Base-by-base conservation (phyloP, 2,329 filamentous ascomycete genomes). In the Ceratocystis variospora region DNA sequence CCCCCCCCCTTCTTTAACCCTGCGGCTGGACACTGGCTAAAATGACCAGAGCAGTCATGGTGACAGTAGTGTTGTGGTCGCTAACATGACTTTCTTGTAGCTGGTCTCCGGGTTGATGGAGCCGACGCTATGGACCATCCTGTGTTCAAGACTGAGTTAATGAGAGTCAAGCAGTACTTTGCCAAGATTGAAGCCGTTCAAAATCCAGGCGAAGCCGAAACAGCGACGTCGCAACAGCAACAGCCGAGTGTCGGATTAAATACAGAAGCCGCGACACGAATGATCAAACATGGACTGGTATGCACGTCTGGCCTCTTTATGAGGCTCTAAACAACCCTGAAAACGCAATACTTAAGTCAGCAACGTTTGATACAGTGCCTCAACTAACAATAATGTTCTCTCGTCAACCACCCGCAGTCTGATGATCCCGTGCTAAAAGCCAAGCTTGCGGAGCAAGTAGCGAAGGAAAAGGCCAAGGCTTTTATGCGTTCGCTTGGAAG, bases 121-220 rank as follows among this genome's bases (percentile, higher is more conserved):
- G 81, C 87, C 37, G 83, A 96, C 72, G 87, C 89, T n/a, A 90
- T 88, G 74, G 81, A 88, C 64, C 93, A 97, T 73, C 83, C 89
- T 33, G 84, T 99, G 68, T 94, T 90, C 76, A 82, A 82, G 68
- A 70, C 69, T 5, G 94, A 99, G 78, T 82, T 99, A 69, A 87
- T 85, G 67, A 86, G 94, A 66, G 87, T 97, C 65, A 90, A 87
- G 75, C 88, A 91, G 73, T 97, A 97, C 75, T 96, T 96, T 76
- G 85, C 83, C 68, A 99, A 97, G 78, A 93, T 97, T 74, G 90
- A 94, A 73, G 79, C 80, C 15, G 82, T 85, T 2, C 91, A 96
- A 75, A 81, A 79, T 5, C 82, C 55, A 37, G 28, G 12, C 28
- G 55, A 59, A 31, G 55, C 55, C 37, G 55, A 37, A 28, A 8